A percentile compares a stretch with the other conserved stretches of the same genome.
phyloP scores from a whole-genome alignment of 129 eudicot species.

The Escallonia herrerae region DNA sequence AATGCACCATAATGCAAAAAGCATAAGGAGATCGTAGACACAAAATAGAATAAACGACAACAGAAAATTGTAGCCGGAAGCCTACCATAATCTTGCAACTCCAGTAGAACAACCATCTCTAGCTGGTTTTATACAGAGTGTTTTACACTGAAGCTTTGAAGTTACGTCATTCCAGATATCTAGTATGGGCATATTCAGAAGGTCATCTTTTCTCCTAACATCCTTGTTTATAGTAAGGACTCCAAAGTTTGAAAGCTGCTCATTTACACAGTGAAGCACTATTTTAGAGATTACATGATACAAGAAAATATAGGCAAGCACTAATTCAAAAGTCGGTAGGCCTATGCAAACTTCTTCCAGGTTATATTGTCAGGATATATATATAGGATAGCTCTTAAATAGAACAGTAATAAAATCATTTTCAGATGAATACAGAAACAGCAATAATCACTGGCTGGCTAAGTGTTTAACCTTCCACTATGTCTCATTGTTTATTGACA shows the following conservation, averaged over 20 bases:
- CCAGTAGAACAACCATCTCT: constrained; percentile 96
- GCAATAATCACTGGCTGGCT: neutral
- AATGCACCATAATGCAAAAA: neutral
- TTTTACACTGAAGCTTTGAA: constrained; percentile 63
- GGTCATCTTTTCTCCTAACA: constrained; percentile 57
- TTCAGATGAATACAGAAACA: neutral
- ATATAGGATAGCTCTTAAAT: neutral
- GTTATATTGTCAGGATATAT: neutral
- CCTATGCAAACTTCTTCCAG: neutral
- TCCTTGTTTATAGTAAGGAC: constrained; percentile 78
- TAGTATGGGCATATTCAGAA: constrained; percentile 28
- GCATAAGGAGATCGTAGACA: neutral
- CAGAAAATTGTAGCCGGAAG: neutral
- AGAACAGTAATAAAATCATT: neutral
- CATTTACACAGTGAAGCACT: neutral
- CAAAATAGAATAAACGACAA: neutral
- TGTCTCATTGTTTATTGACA: neutral
- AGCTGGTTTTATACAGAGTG: constrained; percentile 81
- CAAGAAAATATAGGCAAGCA: neutral
- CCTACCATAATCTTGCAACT: constrained; percentile 82
- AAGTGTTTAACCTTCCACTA: neutral
- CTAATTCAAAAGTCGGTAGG: neutral
- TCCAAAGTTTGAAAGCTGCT: constrained; percentile 61
- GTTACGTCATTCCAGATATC: constrained; percentile 65
- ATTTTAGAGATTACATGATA: neutral